Evolutionary conservation across 345 rosid species (phyloP).

Genomic region (Firmiana major): DNA sequence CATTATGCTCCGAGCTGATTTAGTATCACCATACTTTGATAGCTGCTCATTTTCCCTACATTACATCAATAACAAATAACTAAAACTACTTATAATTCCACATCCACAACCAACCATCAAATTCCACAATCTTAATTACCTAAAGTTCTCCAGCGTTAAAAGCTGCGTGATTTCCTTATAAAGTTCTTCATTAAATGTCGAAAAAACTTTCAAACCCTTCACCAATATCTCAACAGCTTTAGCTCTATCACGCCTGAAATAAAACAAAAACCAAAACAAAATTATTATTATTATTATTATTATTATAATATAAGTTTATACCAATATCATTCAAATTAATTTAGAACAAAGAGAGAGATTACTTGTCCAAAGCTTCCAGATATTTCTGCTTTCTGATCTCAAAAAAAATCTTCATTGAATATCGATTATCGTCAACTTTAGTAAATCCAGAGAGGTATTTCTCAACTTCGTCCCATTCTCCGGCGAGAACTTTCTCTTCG

Average conservation of each 20-base stretch:
- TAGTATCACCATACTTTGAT: constrained; percentile 34
- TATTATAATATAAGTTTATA: background rate
- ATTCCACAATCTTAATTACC: constrained; percentile 36
- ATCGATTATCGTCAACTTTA: constrained; percentile 35
- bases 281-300: no score
- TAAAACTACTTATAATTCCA: background rate
- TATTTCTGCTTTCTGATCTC: constrained; percentile 63
- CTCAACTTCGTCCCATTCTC: constrained; percentile 40
- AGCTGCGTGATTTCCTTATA: constrained; percentile 92
- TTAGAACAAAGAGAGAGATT: constrained; percentile 4
- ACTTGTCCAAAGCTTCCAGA: constrained; percentile 62
- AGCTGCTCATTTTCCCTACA: constrained; percentile 33
- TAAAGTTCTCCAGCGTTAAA: constrained; percentile 72
- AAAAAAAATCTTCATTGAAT: constrained; percentile 54
- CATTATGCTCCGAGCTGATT: constrained; percentile 35
- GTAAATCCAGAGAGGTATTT: constrained; percentile 35
- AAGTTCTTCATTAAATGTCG: constrained; percentile 81
- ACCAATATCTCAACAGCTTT: constrained; percentile 88
- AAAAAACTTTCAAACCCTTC: constrained; percentile 77
- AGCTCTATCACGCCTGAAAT: constrained; percentile 65
- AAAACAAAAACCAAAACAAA: background rate
- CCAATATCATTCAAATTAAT: constrained; percentile 11
- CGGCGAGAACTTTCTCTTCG: constrained; percentile 32
- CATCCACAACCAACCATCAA: background rate
- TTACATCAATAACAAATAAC: background rate